Conservation (phyloP, 1,139 yeast genomes). For the Saccharomyces pastorianus region DNA sequence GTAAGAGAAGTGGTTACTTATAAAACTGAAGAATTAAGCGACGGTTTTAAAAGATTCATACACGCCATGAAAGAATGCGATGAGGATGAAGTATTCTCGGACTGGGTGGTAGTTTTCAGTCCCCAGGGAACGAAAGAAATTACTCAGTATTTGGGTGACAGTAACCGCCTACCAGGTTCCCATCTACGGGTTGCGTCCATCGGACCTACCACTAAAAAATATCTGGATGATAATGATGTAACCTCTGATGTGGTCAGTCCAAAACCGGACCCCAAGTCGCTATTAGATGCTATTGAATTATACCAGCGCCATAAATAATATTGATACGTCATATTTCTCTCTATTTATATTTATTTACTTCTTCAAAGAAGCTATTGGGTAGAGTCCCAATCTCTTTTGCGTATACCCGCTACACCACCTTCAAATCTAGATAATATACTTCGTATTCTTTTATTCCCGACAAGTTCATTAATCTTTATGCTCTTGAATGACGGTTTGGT, state of each 20-base stretch:
- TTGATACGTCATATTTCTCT: neutral
- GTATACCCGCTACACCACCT: constrained; percentile 31
- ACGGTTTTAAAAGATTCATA: constrained; percentile 39
- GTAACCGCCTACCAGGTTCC: neutral
- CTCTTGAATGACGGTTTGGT: constrained; percentile 27
- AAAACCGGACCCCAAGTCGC: constrained; percentile 62
- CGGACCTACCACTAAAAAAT: constrained; percentile 86
- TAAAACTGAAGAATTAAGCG: constrained; percentile 47
- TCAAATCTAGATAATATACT: constrained; percentile 26
- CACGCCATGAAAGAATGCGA: constrained; percentile 9
- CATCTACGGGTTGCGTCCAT: constrained; percentile 61
- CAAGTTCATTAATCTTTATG: constrained; percentile 28
- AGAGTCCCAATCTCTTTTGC: constrained; percentile 19
- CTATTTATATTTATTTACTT: neutral
- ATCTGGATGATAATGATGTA: constrained; percentile 45
- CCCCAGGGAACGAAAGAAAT: constrained; percentile 77
- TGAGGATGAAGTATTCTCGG: neutral
- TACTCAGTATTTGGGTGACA: constrained; percentile 36
- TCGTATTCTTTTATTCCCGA: constrained; percentile 21
- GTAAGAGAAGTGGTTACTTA: constrained; percentile 63
- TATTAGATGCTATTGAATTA: constrained; percentile 36
- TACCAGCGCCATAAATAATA: neutral
- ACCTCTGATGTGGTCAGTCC: constrained; percentile 56
- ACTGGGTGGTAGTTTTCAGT: constrained; percentile 81
- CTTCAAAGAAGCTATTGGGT: neutral